Evolutionary conservation across 495 filamentous ascomycete species (phyloP), one percentile per base, ranked within the genome.

Genomic region (Astrothelium macrocarpum): DNA sequence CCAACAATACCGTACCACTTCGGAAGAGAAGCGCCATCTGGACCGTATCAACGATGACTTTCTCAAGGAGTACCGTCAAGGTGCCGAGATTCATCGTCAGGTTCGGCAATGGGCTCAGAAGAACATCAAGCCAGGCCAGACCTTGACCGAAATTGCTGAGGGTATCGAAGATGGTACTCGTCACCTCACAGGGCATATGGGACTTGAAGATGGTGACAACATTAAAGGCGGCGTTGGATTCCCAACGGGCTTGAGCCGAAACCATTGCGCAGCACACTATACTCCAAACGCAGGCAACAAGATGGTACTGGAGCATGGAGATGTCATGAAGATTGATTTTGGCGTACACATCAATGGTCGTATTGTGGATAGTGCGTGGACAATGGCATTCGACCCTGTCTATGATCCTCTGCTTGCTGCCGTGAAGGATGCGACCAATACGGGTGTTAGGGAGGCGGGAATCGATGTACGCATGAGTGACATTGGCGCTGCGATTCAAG

Each of bases 301-400:
- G 73, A 78, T 80, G 65, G 70, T 85, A 56, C 68, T 87, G 59
- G 70, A 83, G 45, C 58, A 78, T 59, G 77, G 79, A 18, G 83
- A 87, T 72, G 83, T 87, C 12, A 81, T 87, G 81, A 87, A 85
- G 66, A 81, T 87, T n/a, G 84, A 87, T 67, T 84, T 86, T 67
- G 84, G 84, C 31, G 82, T 84, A 32, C 84, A 87, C 62, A 71
- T 87, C 66, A 85, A 86, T 65, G 84, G 84, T 36, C 75, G 83
- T 63, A 87, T 87, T 66, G 84, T 87, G 32, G 84, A 87, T 68
- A 81, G 79, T 68, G 84, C 84, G 0, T 87, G 85, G 65, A 87
- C 84, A 2, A 75, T 87, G 73, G 72, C 82, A 1, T 87, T 85
- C 64, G 80, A 87, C 42, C 81, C 81, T 1, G 74, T 76, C 5